These are phyloP conservation scores for Cicer arietinum DNA, from an alignment of 306 rosid genomes.

Conservation along the genomic window DNA sequence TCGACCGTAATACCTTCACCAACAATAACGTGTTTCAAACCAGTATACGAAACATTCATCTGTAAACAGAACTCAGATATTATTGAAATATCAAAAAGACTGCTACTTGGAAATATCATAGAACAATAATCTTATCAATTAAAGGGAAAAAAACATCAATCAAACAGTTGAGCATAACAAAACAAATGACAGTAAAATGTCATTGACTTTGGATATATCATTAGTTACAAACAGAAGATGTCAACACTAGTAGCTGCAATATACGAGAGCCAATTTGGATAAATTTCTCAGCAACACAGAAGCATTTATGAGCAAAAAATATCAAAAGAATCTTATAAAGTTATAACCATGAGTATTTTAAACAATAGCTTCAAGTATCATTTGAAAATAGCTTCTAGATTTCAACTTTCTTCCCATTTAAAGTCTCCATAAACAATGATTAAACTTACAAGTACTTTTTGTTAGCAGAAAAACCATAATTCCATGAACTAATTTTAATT, in stretches of 20 bases:
- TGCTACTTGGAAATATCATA: not conserved
- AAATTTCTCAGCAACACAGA: not conserved
- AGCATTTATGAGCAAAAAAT: not conserved
- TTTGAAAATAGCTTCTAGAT: not conserved
- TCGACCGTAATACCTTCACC: slow-evolving; percentile 83
- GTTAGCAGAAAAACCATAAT: not conserved
- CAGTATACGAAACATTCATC: slow-evolving; percentile 71
- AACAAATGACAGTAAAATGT: slow-evolving; percentile 3
- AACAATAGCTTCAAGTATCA: not conserved
- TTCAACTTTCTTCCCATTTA: not conserved
- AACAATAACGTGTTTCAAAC: slow-evolving; percentile 76
- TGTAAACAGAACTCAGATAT: slow-evolving; percentile 47
- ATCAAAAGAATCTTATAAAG: not conserved
- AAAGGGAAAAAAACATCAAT: slow-evolving; percentile 6
- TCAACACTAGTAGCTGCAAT: not conserved
- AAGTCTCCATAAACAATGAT: not conserved
- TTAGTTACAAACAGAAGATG: slow-evolving; percentile 21
- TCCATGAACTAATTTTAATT: not conserved
- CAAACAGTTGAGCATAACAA: slow-evolving; percentile 25
- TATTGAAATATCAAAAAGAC: slow-evolving; percentile 29
- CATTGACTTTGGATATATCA: slow-evolving; percentile 17
- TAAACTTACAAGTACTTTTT: not conserved
- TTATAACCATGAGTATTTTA: not conserved
- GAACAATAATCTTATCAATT: slow-evolving; percentile 14
- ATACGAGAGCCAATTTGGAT: not conserved